These are phyloP conservation scores for Pleurostoma richardsiae DNA, from an alignment of 2,329 filamentous ascomycete species.

Conservation along the genomic window DNA sequence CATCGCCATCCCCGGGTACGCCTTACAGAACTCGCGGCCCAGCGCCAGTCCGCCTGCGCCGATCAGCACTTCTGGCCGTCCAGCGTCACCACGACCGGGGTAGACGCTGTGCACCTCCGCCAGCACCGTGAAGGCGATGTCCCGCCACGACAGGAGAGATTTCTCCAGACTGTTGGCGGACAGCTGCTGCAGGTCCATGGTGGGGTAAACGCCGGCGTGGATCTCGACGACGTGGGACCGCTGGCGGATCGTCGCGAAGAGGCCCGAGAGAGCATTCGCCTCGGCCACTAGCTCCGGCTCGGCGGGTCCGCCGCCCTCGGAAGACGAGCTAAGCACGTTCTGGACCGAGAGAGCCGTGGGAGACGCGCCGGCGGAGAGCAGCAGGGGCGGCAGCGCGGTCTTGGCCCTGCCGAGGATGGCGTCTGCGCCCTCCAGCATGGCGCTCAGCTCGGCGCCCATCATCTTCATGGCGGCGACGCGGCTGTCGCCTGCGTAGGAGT, in stretches of 20 bases:
- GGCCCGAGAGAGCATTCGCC: conserved; percentile 23
- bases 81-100: conserved; percentile 43
- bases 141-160: conserved; percentile 38
- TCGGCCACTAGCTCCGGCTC: conserved; percentile 12
- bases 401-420: conserved; percentile 37
- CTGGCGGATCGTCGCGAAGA: conserved; percentile 30
- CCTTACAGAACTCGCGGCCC: conserved; percentile 67
- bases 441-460: conserved; percentile 55
- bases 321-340: conserved; percentile 33
- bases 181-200: conserved; percentile 74
- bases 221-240: conserved; percentile 53
- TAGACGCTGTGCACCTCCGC: conserved; percentile 69
- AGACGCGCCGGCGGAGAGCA: conserved; percentile 71
- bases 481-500: conserved; percentile 56
- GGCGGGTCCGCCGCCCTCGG: conserved; percentile 7
- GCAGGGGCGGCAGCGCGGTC: conserved; percentile 22
- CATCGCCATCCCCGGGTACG: conserved; percentile 68
- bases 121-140: conserved; percentile 64
- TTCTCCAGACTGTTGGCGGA: conserved; percentile 57
- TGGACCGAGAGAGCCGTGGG: conserved; percentile 66
- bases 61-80: conserved; percentile 58
- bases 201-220: conserved; percentile 72
- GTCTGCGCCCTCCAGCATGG: conserved; percentile 11
- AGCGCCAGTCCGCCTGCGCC: conserved; percentile 66
- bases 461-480: conserved; percentile 51